A percentile compares a stretch with the other conserved stretches of the same genome.
Conservation (phyloP, 192 early-diverging fungal genomes). For the Chytriomyces sp. region DNA sequence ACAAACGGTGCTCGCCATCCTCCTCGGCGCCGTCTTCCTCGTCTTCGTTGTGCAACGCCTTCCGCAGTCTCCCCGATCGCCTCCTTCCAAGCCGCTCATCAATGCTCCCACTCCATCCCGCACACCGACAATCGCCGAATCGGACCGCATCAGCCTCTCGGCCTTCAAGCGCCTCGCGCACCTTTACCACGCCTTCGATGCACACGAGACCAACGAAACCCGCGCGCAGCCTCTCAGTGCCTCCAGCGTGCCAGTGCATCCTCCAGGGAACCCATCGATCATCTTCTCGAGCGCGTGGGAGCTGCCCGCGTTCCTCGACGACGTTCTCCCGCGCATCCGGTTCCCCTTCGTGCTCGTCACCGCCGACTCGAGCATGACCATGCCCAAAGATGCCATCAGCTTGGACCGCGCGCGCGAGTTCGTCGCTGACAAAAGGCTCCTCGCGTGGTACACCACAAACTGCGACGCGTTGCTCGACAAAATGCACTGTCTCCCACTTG, state of each 20-base stretch:
- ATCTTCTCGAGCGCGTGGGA: neutral
- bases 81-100: neutral
- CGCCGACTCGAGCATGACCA: neutral
- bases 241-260: neutral
- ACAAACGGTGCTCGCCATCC: neutral
- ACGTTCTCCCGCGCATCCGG: neutral
- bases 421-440: neutral
- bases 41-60: neutral
- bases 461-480: neutral
- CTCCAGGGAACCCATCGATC: constrained; percentile 1
- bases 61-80: neutral
- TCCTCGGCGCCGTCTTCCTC: neutral
- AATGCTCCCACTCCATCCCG: neutral
- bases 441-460: constrained; percentile 6
- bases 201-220: neutral
- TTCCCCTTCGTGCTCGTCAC: neutral
- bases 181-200: neutral
- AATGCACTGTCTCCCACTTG: constrained; percentile 3
- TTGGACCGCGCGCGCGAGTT: neutral
- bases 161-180: neutral
- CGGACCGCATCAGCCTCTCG: neutral
- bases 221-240: neutral
- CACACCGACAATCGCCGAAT: neutral
- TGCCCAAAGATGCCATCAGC: neutral
- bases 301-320: neutral